Base-by-base conservation (phyloP, 495 filamentous ascomycete genomes). In the Mytilinidion resinicola region DNA sequence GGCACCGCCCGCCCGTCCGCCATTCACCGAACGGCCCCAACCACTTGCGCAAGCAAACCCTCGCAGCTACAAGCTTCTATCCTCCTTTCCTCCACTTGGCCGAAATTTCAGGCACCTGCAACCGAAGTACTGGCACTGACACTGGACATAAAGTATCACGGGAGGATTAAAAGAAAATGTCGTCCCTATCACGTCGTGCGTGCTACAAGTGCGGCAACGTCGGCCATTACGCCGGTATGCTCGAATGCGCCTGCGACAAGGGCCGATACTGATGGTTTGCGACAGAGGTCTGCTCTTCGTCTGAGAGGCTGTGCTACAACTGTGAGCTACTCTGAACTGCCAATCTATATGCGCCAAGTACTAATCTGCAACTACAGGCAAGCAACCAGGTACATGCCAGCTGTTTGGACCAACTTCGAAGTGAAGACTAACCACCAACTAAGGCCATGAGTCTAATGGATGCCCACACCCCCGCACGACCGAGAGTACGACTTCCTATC, bases 171-270 rank as follows among this genome's bases (percentile, higher is more conserved):
- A 55, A 50, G 51, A 72, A 54, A 48, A 93, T 90, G 85, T 92
- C 91, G 78, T 95, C 95, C 66, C 82, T 96, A 70, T 92, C 91
- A 72, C 90, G 93, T 74, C 89, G 95, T 74, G 95, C 92, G 61
- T 99, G 95, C 84, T 99, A 96, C 82, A 99, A 99, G 80, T 99
- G 95, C 80, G 95, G 95, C 76, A 96, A 96, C 70, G 91, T 99
- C 72, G 93, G 93, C 74, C 93, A 99, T 78, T 96, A 95, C 72
- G 93, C 93, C 66, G 83, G 83, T 86, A 73, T 74, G 81, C 42
- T 36, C 20, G 5, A 51, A 25, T 25, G 19, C 19, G 17, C 21
- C 21, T 30, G 33, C 12, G 15, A 49, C 21, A 30, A 21, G 25
- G 6, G 12, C 6, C 21, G 8, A 49, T 9, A 49, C 46, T 49